These are phyloP conservation scores for Bertia moriformis DNA, from an alignment of 2,329 filamentous ascomycete species.

Conservation along the genomic window DNA sequence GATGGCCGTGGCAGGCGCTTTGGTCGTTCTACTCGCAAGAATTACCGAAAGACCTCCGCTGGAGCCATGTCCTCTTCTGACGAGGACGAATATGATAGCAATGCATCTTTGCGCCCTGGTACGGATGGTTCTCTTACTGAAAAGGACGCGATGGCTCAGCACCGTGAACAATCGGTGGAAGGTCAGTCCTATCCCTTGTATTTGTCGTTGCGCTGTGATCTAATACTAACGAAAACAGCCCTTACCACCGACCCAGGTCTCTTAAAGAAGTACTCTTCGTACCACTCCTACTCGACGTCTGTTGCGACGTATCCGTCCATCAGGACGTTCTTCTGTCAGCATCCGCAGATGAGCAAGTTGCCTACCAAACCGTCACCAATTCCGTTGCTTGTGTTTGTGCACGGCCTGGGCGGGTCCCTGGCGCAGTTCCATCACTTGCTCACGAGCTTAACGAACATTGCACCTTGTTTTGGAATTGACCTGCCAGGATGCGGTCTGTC, in stretches of 20 bases:
- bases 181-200: not conserved
- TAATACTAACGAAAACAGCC: not conserved
- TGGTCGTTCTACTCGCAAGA: not conserved
- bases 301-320: constrained; percentile 39
- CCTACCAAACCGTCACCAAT: constrained; percentile 41
- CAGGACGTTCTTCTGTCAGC: constrained; percentile 50
- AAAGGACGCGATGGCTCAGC: not conserved
- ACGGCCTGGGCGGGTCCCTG: constrained; percentile 54
- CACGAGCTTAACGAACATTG: constrained; percentile 49
- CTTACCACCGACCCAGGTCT: not conserved
- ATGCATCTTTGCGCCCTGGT: not conserved
- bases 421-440: constrained; percentile 54
- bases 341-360: constrained; percentile 49
- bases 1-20: not conserved
- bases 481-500: constrained; percentile 56
- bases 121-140: not conserved
- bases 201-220: not conserved
- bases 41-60: not conserved
- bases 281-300: not conserved
- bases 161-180: not conserved
- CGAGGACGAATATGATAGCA: constrained; percentile 1
- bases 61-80: not conserved
- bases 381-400: constrained; percentile 55
- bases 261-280: not conserved
- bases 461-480: constrained; percentile 55